A percentile compares a stretch with the other conserved stretches of the same genome.
Evolutionary conservation across 2,329 filamentous ascomycete species (phyloP).

Genomic region (Ophiocordyceps sinensis): DNA sequence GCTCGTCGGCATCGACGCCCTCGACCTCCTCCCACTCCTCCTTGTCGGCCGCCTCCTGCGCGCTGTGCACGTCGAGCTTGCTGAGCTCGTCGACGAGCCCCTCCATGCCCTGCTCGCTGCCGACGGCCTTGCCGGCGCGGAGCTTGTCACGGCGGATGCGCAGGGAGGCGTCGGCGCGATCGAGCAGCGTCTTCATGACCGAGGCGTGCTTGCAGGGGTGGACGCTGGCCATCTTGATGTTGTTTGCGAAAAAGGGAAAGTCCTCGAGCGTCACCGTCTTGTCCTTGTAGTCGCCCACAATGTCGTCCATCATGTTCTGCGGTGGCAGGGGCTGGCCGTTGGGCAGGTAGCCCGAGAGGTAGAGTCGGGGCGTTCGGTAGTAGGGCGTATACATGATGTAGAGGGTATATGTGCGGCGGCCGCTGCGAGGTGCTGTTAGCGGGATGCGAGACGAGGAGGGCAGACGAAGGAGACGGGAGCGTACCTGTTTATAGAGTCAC

Average conservation of each 20-base stretch:
- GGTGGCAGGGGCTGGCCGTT: conserved; percentile 70
- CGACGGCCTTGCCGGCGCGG: conserved; percentile 35
- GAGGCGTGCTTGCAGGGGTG: conserved; percentile 95
- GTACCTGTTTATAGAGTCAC: conserved; percentile 31
- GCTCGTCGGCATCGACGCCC: conserved; percentile 47
- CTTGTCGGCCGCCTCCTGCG: conserved; percentile 35
- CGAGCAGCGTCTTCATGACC: conserved; percentile 95
- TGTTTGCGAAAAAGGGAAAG: conserved; percentile 85
- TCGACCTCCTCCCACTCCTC: conserved; percentile 54
- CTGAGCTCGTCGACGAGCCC: conserved; percentile 72
- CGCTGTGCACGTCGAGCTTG: conserved; percentile 42
- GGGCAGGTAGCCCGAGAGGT: conserved; percentile 78
- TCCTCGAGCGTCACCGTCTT: conserved; percentile 98
- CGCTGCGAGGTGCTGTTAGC: conserved; percentile 30
- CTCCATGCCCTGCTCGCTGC: conserved; percentile 53
- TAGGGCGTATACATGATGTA: conserved; percentile 98
- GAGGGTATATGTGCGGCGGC: conserved; percentile 85
- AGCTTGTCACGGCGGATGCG: conserved; percentile 79
- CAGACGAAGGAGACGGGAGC: background rate
- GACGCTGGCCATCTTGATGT: conserved; percentile 89
- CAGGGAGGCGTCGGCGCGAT: conserved; percentile 84
- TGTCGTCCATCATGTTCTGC: conserved; percentile 88
- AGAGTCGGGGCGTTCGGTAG: conserved; percentile 90
- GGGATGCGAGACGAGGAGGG: background rate
- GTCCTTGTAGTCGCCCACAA: conserved; percentile 91